Evolutionary conservation across 495 filamentous ascomycete species (phyloP), one percentile per base, ranked within the genome.

Genomic region (Penicillium flavigenum): DNA sequence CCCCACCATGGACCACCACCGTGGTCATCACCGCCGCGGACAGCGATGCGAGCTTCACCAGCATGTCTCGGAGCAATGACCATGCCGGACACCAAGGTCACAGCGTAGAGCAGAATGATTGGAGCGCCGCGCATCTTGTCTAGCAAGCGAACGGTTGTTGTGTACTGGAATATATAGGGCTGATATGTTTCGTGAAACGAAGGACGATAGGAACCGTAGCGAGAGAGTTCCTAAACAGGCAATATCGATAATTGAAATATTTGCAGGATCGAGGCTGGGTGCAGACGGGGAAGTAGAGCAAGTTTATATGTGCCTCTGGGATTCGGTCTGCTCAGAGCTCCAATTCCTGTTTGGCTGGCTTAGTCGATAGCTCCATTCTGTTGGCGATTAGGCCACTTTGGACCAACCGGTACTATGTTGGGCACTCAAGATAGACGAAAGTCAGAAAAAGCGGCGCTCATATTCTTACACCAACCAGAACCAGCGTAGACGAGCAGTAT

Each of bases 201-300:
- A 61, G 20, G 54, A 57, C 55, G 22, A 47, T 24, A 63, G 62
- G 62, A 65, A 67, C 64, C 59, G 51, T 65, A 67, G 58, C 64
- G 66, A 67, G 52, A 65, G 62, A 63, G 64, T 54, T 67, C 64
- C 66, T 65, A 58, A 41, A 52, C 20, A 31, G 29, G 47, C 4
- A 55, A 55, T 47, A 47, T 47, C 19, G 16, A 24, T 22, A 46
- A 54, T 45, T 27, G 24, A 46, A 46, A 46, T 31, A 26, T 24
- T 47, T 47, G 32, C 10, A 45, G n/a, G 11, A 47, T 16, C 20
- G 16, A 47, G 32, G 7, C 32, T 16, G 53, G 10, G 24, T 17
- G 11, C 14, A 17, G 9, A 44, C 1, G 24, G 47, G 27, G 47
- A 11, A 38, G 19, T 5, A 38, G 26, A 12, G 41, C 19, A 43